Evolutionary conservation across 768 basidiomycete genomes (phyloP).

Genomic region (Austroboletus eburneus): DNA sequence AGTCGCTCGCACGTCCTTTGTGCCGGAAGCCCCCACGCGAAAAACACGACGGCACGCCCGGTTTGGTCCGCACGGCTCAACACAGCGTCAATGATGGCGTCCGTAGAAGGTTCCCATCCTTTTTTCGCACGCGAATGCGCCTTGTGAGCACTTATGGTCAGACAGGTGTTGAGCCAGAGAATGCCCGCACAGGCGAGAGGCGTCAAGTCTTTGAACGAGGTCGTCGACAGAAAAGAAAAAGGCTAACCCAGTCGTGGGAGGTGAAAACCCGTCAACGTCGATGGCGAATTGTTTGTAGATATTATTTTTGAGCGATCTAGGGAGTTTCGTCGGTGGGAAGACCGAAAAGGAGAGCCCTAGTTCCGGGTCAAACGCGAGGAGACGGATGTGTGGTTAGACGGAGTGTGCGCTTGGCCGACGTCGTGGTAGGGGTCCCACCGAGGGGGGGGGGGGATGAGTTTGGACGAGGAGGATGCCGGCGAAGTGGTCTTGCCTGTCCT

Average conservation of each 20-base stretch:
- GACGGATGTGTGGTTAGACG: background rate
- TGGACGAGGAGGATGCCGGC: no score
- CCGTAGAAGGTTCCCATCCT: slow-evolving; percentile 81
- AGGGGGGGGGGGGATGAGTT: slow-evolving; percentile 1
- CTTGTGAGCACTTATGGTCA: slow-evolving; percentile 74
- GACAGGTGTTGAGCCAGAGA: slow-evolving; percentile 71
- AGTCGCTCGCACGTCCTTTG: slow-evolving; percentile 57
- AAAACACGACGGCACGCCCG: slow-evolving; percentile 61
- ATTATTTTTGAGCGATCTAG: slow-evolving; percentile 58
- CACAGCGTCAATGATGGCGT: slow-evolving; percentile 59
- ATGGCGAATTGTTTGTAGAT: slow-evolving; percentile 70
- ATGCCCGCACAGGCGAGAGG: slow-evolving; percentile 69
- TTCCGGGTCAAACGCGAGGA: no score
- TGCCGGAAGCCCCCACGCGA: slow-evolving; percentile 80
- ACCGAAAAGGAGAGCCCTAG: slow-evolving; percentile 59
- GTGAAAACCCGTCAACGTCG: slow-evolving; percentile 58
- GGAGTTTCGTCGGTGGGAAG: slow-evolving; percentile 49
- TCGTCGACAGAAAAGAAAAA: slow-evolving; percentile 45
- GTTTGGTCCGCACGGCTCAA: slow-evolving; percentile 26
- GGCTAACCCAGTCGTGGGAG: slow-evolving; percentile 62
- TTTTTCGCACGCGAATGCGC: slow-evolving; percentile 72
- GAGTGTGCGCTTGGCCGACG: slow-evolving; percentile 67
- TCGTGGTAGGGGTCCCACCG: slow-evolving; percentile 78
- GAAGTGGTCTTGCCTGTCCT: slow-evolving; percentile 45
- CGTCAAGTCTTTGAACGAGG: no score